Evolutionary conservation across 495 filamentous ascomycete genomes (phyloP).

Genomic region (Xylaria bambusicola): DNA sequence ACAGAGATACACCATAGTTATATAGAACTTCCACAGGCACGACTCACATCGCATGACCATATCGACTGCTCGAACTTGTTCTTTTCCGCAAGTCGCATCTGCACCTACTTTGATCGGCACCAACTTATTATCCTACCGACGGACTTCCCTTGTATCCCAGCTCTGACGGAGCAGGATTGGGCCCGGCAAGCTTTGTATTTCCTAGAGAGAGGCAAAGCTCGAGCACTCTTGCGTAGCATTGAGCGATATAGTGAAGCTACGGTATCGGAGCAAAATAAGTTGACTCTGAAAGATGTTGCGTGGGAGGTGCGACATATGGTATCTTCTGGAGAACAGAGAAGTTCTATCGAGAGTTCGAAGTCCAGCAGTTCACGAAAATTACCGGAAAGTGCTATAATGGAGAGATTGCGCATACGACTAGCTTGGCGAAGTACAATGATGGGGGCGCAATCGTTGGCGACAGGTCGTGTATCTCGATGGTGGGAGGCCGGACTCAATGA

Average conservation of each 20-base stretch:
- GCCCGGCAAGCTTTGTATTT: constrained; percentile 4
- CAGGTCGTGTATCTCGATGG: not conserved
- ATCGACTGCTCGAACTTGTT: constrained; percentile 13
- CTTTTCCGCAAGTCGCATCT: constrained; percentile 12
- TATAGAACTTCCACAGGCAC: constrained; percentile 4
- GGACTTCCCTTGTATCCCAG: constrained; percentile 4
- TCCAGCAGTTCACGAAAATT: not conserved
- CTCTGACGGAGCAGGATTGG: constrained; percentile 6
- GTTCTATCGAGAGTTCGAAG: not conserved
- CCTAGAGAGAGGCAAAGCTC: constrained; percentile 7
- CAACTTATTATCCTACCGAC: not conserved
- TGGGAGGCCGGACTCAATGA: not conserved
- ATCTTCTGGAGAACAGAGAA: constrained; percentile 2
- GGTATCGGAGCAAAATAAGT: not conserved
- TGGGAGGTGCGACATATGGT: not conserved
- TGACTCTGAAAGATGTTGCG: constrained; percentile 13
- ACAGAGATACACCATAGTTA: constrained; percentile 8
- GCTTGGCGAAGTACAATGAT: constrained; percentile 5
- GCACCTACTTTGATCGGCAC: not conserved
- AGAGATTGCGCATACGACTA: constrained; percentile 4
- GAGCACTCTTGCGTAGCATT: constrained; percentile 10
- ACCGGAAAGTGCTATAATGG: constrained; percentile 10
- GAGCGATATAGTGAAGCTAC: constrained; percentile 9
- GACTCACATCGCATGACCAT: constrained; percentile 10
- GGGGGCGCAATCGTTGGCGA: not conserved